Evolutionary conservation across 306 rosid genomes (phyloP), one percentile per base, ranked within the genome.

Genomic region (Phaseolus lunatus): DNA sequence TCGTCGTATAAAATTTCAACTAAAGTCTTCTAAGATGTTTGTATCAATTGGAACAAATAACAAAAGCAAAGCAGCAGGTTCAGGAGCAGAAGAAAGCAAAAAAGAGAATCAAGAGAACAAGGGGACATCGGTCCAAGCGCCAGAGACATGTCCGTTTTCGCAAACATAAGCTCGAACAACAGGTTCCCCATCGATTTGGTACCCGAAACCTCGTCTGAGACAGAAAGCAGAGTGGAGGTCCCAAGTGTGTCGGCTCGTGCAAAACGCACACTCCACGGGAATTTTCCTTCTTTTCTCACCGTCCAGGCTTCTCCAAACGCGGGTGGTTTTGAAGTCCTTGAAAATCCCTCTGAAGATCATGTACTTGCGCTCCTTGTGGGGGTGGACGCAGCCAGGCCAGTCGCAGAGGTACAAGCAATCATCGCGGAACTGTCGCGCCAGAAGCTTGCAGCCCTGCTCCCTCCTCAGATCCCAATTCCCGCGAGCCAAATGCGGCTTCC

Each of bases 81-180:
- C 14, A 41, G 44, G 2, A 31, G 39, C 39, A 33, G 9, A 6
- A 56, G 37, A 43, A 20, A 33, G 19, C 8, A 50, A 10, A 4
- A 0, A 14, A 33, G 6, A 8, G 0, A 52, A 70, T 44, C 75
- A 92, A 67, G 93, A 72, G 76, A 82, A 91, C 85, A 93, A 73
- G 5, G 98, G 93, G 71, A 86, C 67, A 78, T 93, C 84, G 1
- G 98, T 93, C 98, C 98, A 93, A 9, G 98, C 95, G 12, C 98
- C 98, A 9, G 98, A 89, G 35, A 93, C 98, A 68, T 93, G 98
- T 0, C 98, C 98, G 73, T 89, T 90, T n/a, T 90, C 90, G 56
- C 98, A 93, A 58, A 93, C 96, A 81, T 77, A 91, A 67, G 98
- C 98, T 27, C 95, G 86, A 33, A 93, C 98, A 64, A 93, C 92